Evolutionary conservation across 306 rosid genomes (phyloP).

Genomic region (Ceratonia siliqua): DNA sequence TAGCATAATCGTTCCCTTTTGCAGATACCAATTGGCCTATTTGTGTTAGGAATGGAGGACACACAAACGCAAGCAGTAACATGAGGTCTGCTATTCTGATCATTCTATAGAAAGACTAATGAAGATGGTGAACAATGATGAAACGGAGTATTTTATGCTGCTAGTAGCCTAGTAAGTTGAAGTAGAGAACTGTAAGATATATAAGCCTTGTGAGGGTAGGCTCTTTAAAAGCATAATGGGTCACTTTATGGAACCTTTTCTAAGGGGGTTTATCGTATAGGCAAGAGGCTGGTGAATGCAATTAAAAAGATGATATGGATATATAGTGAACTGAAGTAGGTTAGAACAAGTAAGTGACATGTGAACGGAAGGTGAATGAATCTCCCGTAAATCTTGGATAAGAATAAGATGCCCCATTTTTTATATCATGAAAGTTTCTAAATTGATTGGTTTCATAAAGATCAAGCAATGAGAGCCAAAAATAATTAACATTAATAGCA

Average conservation of each 20-base stretch:
- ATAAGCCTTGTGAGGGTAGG: conserved; percentile 2
- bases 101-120: conserved; percentile 20
- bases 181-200: not conserved
- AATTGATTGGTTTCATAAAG: not conserved
- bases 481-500: not conserved
- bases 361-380: conserved; percentile 21
- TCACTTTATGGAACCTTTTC: conserved; percentile 25
- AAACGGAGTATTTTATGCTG: not conserved
- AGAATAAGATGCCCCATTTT: too few species aligned
- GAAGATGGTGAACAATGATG: not conserved
- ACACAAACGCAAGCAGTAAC: not conserved
- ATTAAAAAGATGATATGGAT: conserved; percentile 30
- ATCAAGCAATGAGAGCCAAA: not conserved
- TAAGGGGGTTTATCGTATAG: conserved; percentile 6
- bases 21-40: conserved; percentile 10
- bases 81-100: not conserved
- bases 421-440: not conserved
- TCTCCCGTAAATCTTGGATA: conserved; percentile 20
- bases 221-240: conserved; percentile 18
- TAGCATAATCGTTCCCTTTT: conserved; percentile 36
- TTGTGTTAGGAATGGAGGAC: conserved; percentile 18
- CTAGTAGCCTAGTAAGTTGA: too few species aligned
- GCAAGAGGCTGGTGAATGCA: conserved; percentile 43
- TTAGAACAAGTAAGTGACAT: conserved; percentile 10
- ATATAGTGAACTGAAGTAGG: conserved; percentile 35